These are phyloP conservation scores for Phytophthora quininea DNA, from an alignment of 352 stramenopile species.

Conservation along the genomic window DNA sequence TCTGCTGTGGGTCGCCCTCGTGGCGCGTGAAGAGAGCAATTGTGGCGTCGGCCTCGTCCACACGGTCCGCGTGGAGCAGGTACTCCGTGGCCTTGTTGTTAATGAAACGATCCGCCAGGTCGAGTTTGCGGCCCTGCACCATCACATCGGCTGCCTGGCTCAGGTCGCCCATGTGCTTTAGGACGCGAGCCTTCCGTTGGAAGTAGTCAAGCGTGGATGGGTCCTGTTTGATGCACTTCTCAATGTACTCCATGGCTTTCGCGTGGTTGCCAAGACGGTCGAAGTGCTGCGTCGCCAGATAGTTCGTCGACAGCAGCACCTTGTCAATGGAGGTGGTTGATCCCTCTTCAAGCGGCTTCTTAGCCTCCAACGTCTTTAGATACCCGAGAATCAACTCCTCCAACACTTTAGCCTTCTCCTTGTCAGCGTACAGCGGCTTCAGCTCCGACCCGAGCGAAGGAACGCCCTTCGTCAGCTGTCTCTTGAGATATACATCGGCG, in stretches of 20 bases:
- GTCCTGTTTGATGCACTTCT: constrained; percentile 93
- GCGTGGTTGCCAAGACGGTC: constrained; percentile 89
- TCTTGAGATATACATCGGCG: constrained; percentile 64
- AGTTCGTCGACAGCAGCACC: constrained; percentile 91
- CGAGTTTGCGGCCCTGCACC: constrained; percentile 92
- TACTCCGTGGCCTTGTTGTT: constrained; percentile 99
- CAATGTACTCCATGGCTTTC: constrained; percentile 90
- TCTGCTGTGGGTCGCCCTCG: constrained; percentile 96
- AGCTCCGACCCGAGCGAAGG: constrained; percentile 95
- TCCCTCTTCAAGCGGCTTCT: constrained; percentile 54
- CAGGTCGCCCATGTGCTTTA: constrained; percentile 94
- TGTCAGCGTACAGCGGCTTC: constrained; percentile 85
- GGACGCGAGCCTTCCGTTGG: constrained; percentile 92
- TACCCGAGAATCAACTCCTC: constrained; percentile 85
- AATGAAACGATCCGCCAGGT: constrained; percentile 98
- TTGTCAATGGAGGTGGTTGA: constrained; percentile 30
- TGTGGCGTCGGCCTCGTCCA: constrained; percentile 92
- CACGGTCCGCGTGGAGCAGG: constrained; percentile 92
- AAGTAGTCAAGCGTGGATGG: constrained; percentile 94
- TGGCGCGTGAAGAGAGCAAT: constrained; percentile 98
- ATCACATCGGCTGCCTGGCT: constrained; percentile 91
- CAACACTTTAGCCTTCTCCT: constrained; percentile 65
- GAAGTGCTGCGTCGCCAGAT: constrained; percentile 92
- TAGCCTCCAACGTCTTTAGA: constrained; percentile 69
- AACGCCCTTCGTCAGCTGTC: constrained; percentile 90